Base-by-base conservation (phyloP, 2,329 filamentous ascomycete genomes). In the Calonectria hongkongensis region DNA sequence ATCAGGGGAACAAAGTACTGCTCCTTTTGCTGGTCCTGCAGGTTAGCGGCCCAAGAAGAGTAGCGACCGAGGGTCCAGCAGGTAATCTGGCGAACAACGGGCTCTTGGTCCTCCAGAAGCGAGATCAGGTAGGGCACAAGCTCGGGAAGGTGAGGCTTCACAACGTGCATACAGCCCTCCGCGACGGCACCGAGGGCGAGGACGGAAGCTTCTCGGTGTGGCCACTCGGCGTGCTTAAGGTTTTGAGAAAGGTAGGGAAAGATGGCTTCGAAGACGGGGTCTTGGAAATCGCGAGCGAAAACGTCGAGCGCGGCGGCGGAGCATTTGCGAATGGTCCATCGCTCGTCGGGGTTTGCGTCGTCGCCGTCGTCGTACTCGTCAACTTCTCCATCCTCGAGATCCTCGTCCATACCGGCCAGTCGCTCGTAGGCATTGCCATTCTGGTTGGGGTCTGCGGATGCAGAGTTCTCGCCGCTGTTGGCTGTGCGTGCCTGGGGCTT, bases 51-150 rank as follows among this genome's bases (percentile, higher is more conserved):
- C 97, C 97, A 99, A 54, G 92, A 89, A 6, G 97, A 98, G 84
- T 98, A 99, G 56, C 97, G 91, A 21, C 96, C 96, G 27, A 99
- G 90, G 7, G 97, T 97, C 97, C 97, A 99, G 85, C 97, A 99
- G 28, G 96, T 98, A 77, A 99, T 99, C 82, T 98, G 95, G 74
- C 97, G 91, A 45, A 99, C 96, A 16, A 98, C 94, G 16, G 97
- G 95, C 84, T 98, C 95, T 1, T 90, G 82, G 81, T 99, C 97
- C 70, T 94, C 91, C 43, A 99, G 89, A 0, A 98, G 90, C 9
- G 94, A 93, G 77, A 98, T 94, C 60, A 99, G 90, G 82, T 98
- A 99, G 1, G 95, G 94, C 2, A 98, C 92, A 48, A 99, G 89
- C 81, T 98, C 94, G 2, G 95, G 95, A 36, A 99, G 90, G 84